Conservation (phyloP, 768 basidiomycete species). For the Pholiota conissans region DNA sequence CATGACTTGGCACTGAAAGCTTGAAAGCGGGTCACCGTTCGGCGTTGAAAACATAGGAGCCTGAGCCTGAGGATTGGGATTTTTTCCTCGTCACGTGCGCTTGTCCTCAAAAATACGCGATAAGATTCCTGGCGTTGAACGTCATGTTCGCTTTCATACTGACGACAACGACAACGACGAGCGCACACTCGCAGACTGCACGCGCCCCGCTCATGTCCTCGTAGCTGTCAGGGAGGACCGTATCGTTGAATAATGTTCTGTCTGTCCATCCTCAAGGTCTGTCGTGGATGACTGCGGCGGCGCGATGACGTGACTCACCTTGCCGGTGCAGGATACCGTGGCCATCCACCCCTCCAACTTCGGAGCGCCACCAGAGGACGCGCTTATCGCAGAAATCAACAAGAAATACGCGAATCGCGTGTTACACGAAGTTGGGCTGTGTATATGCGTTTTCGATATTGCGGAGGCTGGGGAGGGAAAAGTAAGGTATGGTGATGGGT, state of each 20-base stretch:
- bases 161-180: not conserved
- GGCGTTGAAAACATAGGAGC: no score
- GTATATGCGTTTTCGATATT: slow-evolving; percentile 88
- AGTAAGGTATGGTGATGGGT: slow-evolving; percentile 92
- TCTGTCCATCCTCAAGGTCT: slow-evolving; percentile 41
- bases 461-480: slow-evolving; percentile 87
- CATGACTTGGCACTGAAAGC: not conserved
- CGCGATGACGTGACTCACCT: slow-evolving; percentile 6
- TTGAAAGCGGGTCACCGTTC: not conserved
- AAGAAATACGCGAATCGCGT: slow-evolving; percentile 95
- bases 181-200: not conserved
- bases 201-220: not conserved
- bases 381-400: slow-evolving; percentile 85
- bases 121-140: not conserved
- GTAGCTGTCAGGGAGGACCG: not conserved
- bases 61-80: not conserved
- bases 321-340: slow-evolving; percentile 72
- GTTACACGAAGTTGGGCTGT: slow-evolving; percentile 88
- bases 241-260: slow-evolving; percentile 19
- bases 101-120: not conserved
- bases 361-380: slow-evolving; percentile 71
- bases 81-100: slow-evolving; percentile 3
- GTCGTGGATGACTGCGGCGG: not conserved
- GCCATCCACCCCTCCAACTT: slow-evolving; percentile 89
- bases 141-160: not conserved